Evolutionary conservation across 352 stramenopile species (phyloP).

Genomic region (Phytophthora palmivora): DNA sequence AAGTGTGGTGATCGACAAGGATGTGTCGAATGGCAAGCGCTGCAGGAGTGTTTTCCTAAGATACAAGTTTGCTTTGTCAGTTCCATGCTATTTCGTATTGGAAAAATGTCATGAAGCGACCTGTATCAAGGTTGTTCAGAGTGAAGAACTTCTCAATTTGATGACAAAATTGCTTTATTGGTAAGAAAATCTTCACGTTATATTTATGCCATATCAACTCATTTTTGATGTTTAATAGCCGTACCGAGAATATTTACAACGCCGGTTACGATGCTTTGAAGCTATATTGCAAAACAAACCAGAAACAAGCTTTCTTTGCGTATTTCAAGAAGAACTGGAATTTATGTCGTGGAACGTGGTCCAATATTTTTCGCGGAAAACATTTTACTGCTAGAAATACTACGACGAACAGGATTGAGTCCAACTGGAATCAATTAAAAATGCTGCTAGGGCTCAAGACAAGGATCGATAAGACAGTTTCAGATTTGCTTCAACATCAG

Average conservation of each 20-base stretch:
- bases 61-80: too few species aligned
- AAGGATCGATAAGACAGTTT: constrained; percentile 23
- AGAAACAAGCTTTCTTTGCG: neutral
- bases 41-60: too few species aligned
- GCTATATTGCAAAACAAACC: constrained; percentile 7
- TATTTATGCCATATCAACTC: neutral
- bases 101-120: neutral
- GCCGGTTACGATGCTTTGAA: too few species aligned
- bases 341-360: constrained; percentile 20
- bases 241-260: constrained; percentile 4
- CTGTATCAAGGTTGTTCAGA: constrained; percentile 11
- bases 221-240: constrained; percentile 6
- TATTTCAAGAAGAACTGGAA: constrained; percentile 30
- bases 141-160: neutral
- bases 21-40: too few species aligned
- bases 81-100: too few species aligned
- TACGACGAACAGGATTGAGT: constrained; percentile 28
- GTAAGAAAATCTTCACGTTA: neutral
- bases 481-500: constrained; percentile 11
- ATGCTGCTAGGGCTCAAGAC: constrained; percentile 11
- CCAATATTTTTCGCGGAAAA: constrained; percentile 5
- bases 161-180: constrained; percentile 25
- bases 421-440: constrained; percentile 36
- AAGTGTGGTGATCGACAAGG: too few species aligned
- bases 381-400: constrained; percentile 21